Evolutionary conservation across 192 early-diverging fungal genomes (phyloP).

Genomic region (Coemansia sp.): DNA sequence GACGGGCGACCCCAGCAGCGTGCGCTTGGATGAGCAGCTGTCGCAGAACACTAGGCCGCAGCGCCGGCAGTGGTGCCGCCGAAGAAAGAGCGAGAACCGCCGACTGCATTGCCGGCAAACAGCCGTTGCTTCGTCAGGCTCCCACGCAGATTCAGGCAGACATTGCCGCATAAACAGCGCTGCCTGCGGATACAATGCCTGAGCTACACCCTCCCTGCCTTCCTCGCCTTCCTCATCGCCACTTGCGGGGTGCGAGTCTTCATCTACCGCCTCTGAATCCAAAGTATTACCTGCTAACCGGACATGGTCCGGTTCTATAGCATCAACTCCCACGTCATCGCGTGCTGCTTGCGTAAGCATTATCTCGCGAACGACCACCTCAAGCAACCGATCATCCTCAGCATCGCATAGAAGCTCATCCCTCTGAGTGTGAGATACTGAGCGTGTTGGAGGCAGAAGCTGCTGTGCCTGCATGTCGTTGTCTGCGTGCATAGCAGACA

Average conservation of each 20-base stretch:
- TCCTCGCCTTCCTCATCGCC: background rate
- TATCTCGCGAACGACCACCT: background rate
- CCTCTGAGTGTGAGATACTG: background rate
- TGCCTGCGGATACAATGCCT: conserved; percentile 19
- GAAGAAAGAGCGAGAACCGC: conserved; percentile 73
- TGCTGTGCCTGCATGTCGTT: background rate
- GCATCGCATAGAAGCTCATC: conserved; percentile 13
- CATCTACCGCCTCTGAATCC: background rate
- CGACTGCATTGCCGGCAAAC: conserved; percentile 70
- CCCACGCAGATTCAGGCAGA: conserved; percentile 67
- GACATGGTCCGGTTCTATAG: background rate
- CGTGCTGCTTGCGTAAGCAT: conserved; percentile 4
- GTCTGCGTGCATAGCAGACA: background rate
- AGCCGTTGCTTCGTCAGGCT: conserved; percentile 69
- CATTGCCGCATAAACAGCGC: conserved; percentile 46
- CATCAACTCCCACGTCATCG: background rate
- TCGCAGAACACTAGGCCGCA: conserved; percentile 89
- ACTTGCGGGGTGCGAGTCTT: background rate
- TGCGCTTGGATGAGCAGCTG: conserved; percentile 67
- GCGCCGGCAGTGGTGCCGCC: conserved; percentile 91
- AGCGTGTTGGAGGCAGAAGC: background rate
- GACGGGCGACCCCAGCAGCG: conserved; percentile 56
- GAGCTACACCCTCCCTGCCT: background rate
- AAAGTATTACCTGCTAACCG: background rate
- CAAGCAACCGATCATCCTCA: conserved; percentile 7